Percentiles rank a stretch among this genome's conserved stretches.
Evolutionary conservation across 257 asterid genomes (phyloP).

Genomic region (Leptodermis oblonga): DNA sequence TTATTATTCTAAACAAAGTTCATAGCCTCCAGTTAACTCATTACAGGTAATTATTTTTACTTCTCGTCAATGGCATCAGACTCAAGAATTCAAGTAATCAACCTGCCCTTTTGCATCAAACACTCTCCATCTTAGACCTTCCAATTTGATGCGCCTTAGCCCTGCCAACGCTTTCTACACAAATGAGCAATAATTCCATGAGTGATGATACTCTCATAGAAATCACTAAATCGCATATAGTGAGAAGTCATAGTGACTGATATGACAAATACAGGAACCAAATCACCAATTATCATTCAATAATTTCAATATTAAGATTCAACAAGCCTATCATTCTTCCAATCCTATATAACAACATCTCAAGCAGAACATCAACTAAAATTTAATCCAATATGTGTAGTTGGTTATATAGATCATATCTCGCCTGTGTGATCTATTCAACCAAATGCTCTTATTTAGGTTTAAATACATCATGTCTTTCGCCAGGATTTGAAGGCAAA

Average conservation of each 20-base stretch:
- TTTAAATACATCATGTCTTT: too few relatives aligned
- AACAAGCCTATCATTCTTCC: too few relatives aligned
- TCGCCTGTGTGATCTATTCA: not conserved
- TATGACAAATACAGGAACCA: not conserved
- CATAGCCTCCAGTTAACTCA: not conserved
- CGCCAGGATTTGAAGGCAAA: too few relatives aligned
- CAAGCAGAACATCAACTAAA: not conserved
- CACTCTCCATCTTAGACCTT: constrained; percentile 91
- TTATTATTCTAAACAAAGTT: constrained; percentile 1
- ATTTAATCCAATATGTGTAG: not conserved
- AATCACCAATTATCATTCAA: not conserved
- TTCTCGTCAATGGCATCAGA: not conserved
- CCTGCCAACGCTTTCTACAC: constrained; percentile 88
- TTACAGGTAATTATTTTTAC: not conserved
- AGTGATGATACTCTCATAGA: not conserved
- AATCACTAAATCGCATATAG: not conserved
- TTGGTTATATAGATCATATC: not conserved
- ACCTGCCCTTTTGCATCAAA: constrained; percentile 99
- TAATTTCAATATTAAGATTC: too few relatives aligned
- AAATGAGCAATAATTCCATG: not conserved
- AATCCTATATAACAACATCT: not conserved
- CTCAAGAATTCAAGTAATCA: not conserved
- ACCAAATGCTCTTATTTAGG: not conserved
- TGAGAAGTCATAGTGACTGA: not conserved
- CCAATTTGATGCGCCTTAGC: constrained; percentile 68